Base-by-base conservation (phyloP, 176 grass and related monocot genomes). In the Triticum turgidum region DNA sequence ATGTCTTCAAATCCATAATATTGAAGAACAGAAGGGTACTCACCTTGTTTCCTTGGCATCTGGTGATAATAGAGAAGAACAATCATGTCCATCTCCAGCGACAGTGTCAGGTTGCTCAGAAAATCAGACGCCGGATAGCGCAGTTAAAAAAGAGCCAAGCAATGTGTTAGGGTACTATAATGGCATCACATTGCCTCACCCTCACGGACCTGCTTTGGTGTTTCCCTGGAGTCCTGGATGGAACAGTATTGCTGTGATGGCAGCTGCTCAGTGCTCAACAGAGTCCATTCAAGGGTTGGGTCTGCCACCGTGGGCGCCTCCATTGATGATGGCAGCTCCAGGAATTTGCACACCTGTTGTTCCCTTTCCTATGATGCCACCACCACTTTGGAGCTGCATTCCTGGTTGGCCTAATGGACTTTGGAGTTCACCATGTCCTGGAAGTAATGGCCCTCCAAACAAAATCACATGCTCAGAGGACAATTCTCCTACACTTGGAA, bases 341-440 rank as follows among this genome's bases (percentile, higher is more conserved):
- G 77, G 77, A 41, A 85, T 91, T 79, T 87, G 39, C 87, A 41
- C 88, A 20, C 69, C 84, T 64, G 59, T 74, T 27, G 77, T 87
- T 82, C 87, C 97, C 25, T 89, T 92, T 14, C 84, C 89, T 88
- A 84, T 86, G 5, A 44, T 94, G 73, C 86, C 91, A 20, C 86
- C 90, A 20, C 86, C 86, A 65, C 80, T 86, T 29, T 91, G 82
- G 86, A 85, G 83, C 14, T 80, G 49, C 72, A 56, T 89, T 68
- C 79, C 88, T 80, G 79, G 86, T 63, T 98, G 93, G 93, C 67
- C 89, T 70, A 91, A 81, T 86, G 87, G 78, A 90, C 29, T 82
- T 58, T 92, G 70, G 86, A 74, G 37, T 75, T 29, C 85, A 78
- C 77, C 91, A 20, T 90, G 90, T 77, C n/a, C 84, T 86, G 88